Percentiles rank a stretch among this genome's conserved stretches.
These are phyloP conservation scores for Phytomonas sp. DNA, from an alignment of 208 protist species.

Conservation along the genomic window DNA sequence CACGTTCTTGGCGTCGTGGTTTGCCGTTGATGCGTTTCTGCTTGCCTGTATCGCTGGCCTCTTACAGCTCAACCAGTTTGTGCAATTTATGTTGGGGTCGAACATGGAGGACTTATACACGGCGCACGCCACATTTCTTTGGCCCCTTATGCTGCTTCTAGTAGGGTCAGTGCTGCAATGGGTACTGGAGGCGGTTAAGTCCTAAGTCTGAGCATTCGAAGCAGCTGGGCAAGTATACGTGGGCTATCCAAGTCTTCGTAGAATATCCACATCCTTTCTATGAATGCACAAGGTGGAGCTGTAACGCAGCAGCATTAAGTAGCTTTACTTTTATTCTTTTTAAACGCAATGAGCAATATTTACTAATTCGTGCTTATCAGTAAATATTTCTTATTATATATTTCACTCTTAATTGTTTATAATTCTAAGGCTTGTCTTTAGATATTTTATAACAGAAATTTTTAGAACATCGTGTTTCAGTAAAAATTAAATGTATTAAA, in stretches of 20 bases:
- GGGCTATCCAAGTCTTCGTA: conserved; percentile 14
- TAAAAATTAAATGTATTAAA: conserved; percentile 1
- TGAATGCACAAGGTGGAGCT: conserved; percentile 5
- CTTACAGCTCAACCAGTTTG: conserved; percentile 87
- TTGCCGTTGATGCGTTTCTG: conserved; percentile 81
- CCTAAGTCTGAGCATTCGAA: no score
- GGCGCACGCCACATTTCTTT: conserved; percentile 38
- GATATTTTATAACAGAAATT: neutral
- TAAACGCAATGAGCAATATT: conserved; percentile 1
- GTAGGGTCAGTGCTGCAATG: conserved; percentile 24
- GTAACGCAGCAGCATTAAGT: neutral
- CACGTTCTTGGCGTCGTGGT: conserved; percentile 84
- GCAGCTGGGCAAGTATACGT: no score
- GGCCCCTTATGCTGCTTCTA: conserved; percentile 36
- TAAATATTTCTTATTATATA: conserved; percentile 1
- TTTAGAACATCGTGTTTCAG: conserved; percentile 3
- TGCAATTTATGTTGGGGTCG: conserved; percentile 80
- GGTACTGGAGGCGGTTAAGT: neutral
- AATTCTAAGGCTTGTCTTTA: conserved; percentile 7
- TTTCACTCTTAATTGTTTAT: neutral
- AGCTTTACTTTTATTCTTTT: conserved; percentile 11
- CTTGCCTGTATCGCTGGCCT: conserved; percentile 82
- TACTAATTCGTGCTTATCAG: conserved; percentile 6
- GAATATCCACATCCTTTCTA: conserved; percentile 13
- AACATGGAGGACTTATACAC: conserved; percentile 33